These are phyloP conservation scores for Xylaria sp. DNA, from an alignment of 2,329 filamentous ascomycete species.

Conservation along the genomic window DNA sequence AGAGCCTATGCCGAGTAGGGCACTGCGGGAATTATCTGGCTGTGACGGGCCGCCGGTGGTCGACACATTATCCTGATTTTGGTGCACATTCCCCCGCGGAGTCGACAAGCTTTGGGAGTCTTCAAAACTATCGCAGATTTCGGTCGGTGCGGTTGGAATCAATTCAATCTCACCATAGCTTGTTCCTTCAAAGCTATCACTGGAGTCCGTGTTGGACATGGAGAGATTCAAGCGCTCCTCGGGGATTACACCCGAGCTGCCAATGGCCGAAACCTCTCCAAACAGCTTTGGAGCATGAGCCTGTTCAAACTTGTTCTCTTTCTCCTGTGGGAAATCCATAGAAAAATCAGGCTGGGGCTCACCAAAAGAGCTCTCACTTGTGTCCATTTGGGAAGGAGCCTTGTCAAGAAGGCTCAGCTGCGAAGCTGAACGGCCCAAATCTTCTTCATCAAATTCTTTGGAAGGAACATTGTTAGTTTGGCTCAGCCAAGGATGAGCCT, in stretches of 20 bases:
- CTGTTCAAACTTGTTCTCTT: slow-evolving; percentile 79
- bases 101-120: slow-evolving; percentile 57
- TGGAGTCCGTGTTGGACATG: slow-evolving; percentile 51
- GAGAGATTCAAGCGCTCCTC: slow-evolving; percentile 62
- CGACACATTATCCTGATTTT: slow-evolving; percentile 32
- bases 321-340: slow-evolving; percentile 76
- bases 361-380: slow-evolving; percentile 44
- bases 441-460: slow-evolving; percentile 71
- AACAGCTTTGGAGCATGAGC: slow-evolving; percentile 58
- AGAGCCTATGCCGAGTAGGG: slow-evolving; percentile 53
- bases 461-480: slow-evolving; percentile 65
- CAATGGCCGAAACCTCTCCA: slow-evolving; percentile 67
- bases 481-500: slow-evolving; percentile 79
- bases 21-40: slow-evolving; percentile 44
- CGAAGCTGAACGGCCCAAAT: slow-evolving; percentile 68
- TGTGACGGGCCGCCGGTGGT: slow-evolving; percentile 28
- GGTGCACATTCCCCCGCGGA: slow-evolving; percentile 47
- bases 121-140: slow-evolving; percentile 60
- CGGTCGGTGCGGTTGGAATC: slow-evolving; percentile 52
- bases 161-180: slow-evolving; percentile 53
- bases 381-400: slow-evolving; percentile 45
- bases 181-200: slow-evolving; percentile 57
- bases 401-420: slow-evolving; percentile 71
- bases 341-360: slow-evolving; percentile 56
- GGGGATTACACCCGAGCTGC: slow-evolving; percentile 63